phyloP scores from a whole-genome alignment of 2,329 filamentous ascomycete genomes.

The Sporothrix humicola region DNA sequence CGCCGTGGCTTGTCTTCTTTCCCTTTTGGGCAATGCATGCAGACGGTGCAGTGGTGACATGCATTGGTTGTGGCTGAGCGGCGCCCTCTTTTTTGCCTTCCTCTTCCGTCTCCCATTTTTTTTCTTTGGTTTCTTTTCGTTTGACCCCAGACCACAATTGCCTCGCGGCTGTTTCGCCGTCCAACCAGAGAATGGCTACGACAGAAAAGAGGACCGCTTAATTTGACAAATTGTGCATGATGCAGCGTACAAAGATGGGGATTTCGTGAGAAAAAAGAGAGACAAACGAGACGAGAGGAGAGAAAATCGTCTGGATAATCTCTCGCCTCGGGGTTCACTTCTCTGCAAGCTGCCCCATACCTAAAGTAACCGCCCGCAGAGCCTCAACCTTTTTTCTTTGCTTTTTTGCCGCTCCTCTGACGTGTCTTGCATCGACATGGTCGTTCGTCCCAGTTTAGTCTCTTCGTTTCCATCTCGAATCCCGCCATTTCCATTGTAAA shows the following conservation, averaged over 20 bases:
- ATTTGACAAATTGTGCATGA: not conserved
- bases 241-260: conserved; percentile 16
- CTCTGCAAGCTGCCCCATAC: not conserved
- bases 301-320: not conserved
- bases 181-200: not conserved
- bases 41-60: not conserved
- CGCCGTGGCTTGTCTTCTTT: not conserved
- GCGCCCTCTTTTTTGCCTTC: conserved; percentile 4
- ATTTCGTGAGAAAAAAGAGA: not conserved
- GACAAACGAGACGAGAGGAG: not conserved
- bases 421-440: no score
- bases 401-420: not conserved
- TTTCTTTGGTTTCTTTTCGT: not conserved
- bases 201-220: not conserved
- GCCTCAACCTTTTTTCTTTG: not conserved
- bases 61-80: not conserved
- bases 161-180: not conserved
- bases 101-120: not conserved
- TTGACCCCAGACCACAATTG: not conserved
- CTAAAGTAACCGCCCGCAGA: not conserved
- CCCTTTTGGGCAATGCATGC: not conserved
- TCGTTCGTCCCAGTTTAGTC: no score
- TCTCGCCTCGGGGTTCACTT: not conserved
- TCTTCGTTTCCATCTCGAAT: not conserved
- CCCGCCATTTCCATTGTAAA: not conserved